Conservation (phyloP, 805 yeast genomes). For the Wickerhamomyces chambardii region DNA sequence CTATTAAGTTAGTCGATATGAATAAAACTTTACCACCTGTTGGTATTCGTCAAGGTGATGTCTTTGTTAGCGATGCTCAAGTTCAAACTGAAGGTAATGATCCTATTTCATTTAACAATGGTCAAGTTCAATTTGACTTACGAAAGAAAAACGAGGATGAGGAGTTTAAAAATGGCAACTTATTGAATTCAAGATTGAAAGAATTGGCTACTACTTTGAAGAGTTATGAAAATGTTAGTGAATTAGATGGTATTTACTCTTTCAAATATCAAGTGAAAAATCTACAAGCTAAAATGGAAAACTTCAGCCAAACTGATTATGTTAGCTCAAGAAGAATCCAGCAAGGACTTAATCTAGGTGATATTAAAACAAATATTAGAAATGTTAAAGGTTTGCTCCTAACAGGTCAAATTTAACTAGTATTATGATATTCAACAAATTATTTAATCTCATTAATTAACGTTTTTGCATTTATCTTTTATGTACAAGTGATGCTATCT, state of each 20-base stretch:
- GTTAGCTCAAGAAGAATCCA: conserved; percentile 14
- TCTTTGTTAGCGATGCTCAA: conserved; percentile 25
- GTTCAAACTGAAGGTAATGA: conserved; percentile 13
- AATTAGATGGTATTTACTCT: conserved; percentile 14
- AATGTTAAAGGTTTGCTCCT: conserved; percentile 32
- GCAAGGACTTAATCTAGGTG: conserved; percentile 12
- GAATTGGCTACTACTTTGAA: background rate
- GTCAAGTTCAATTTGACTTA: background rate
- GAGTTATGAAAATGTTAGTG: background rate
- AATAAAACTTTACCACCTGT: conserved; percentile 28
- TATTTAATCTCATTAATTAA: too few relatives aligned
- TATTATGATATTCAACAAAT: too few relatives aligned
- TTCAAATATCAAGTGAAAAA: conserved; percentile 20
- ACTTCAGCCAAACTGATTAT: conserved; percentile 10
- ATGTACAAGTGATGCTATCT: too few relatives aligned
- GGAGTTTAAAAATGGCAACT: background rate
- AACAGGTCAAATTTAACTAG: conserved; percentile 22
- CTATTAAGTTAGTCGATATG: conserved; percentile 16
- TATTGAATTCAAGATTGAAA: background rate
- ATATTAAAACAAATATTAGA: conserved; percentile 21
- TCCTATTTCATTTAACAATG: conserved; percentile 6
- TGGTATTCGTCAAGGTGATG: conserved; percentile 31
- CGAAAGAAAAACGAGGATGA: background rate
- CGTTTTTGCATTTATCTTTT: too few relatives aligned
- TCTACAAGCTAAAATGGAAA: conserved; percentile 15